Evolutionary conservation across 139 green algal genomes (phyloP).

Genomic region (Diplosphaera chodatii): DNA sequence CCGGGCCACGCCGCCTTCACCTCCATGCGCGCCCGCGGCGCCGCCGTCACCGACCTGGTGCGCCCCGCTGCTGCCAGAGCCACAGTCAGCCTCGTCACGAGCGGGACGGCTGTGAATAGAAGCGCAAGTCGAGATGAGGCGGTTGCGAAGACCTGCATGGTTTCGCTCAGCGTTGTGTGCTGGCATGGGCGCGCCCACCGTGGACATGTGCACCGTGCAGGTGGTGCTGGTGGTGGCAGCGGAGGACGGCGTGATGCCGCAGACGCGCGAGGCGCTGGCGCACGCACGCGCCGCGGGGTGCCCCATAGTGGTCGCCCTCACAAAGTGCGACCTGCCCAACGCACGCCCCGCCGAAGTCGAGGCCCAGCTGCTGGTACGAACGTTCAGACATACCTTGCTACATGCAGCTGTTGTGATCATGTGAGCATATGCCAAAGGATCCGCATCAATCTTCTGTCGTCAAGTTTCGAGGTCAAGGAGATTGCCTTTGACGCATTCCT

Average conservation of each 20-base stretch:
- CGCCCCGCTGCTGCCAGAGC: not conserved
- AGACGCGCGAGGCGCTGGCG: slow-evolving; percentile 70
- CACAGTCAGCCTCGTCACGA: no score
- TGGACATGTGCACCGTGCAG: not conserved
- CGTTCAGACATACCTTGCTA: no score
- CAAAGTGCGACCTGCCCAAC: slow-evolving; percentile 72
- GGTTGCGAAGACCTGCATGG: no score
- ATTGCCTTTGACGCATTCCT: no score
- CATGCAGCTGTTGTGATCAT: no score
- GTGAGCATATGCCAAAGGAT: no score
- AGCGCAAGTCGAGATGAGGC: no score
- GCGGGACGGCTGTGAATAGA: no score
- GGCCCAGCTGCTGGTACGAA: slow-evolving; percentile 5
- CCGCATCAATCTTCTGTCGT: no score
- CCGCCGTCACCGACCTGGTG: slow-evolving; percentile 75
- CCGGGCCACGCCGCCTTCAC: slow-evolving; percentile 89
- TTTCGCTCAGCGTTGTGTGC: no score
- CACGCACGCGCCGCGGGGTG: slow-evolving; percentile 57
- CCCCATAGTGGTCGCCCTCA: slow-evolving; percentile 83
- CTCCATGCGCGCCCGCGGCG: slow-evolving; percentile 79
- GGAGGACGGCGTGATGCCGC: slow-evolving; percentile 86
- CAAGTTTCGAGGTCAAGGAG: no score
- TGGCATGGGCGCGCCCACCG: no score
- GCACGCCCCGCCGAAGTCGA: slow-evolving; percentile 23
- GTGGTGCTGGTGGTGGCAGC: slow-evolving; percentile 83